These are phyloP conservation scores for Diplodia mutila DNA, from an alignment of 2,329 filamentous ascomycete species.

Conservation along the genomic window DNA sequence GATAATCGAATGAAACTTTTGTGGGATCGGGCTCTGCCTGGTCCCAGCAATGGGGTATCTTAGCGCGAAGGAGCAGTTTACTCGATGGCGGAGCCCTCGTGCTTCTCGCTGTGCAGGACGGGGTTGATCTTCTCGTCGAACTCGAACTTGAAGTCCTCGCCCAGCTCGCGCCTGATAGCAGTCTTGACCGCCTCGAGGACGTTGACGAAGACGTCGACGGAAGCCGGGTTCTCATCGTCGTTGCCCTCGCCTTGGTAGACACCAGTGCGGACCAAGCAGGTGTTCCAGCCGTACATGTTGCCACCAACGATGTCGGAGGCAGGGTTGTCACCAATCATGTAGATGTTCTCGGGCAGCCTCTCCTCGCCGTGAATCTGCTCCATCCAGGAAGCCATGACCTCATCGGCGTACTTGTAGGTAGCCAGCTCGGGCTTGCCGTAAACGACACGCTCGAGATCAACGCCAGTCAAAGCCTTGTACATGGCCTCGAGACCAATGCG, in stretches of 20 bases:
- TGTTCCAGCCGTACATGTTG: constrained; percentile 84
- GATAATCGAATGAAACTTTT: background rate
- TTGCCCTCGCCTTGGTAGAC: constrained; percentile 78
- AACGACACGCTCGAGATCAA: constrained; percentile 73
- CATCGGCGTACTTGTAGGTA: constrained; percentile 79
- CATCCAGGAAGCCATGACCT: constrained; percentile 75
- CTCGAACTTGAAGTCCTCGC: constrained; percentile 73
- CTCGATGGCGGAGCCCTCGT: constrained; percentile 58
- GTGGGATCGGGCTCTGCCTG: background rate
- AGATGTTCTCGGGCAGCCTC: constrained; percentile 68
- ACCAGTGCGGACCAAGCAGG: constrained; percentile 75
- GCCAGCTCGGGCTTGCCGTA: constrained; percentile 76
- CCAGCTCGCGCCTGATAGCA: constrained; percentile 70
- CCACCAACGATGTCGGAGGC: constrained; percentile 74
- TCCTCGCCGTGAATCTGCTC: constrained; percentile 74
- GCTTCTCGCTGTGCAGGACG: constrained; percentile 55
- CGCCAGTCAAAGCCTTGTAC: constrained; percentile 71
- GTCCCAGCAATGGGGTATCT: constrained; percentile 1
- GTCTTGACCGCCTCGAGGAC: constrained; percentile 72
- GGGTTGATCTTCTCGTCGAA: constrained; percentile 75
- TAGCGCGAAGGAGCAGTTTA: constrained; percentile 39
- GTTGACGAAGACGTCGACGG: constrained; percentile 75
- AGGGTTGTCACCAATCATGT: constrained; percentile 78
- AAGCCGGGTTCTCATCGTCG: constrained; percentile 75
- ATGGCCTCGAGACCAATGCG: constrained; percentile 74